A percentile compares a stretch with the other conserved stretches of the same genome.
These are phyloP conservation scores for Butyriboletus loyo DNA, from an alignment of 768 basidiomycete genomes.

Conservation along the genomic window DNA sequence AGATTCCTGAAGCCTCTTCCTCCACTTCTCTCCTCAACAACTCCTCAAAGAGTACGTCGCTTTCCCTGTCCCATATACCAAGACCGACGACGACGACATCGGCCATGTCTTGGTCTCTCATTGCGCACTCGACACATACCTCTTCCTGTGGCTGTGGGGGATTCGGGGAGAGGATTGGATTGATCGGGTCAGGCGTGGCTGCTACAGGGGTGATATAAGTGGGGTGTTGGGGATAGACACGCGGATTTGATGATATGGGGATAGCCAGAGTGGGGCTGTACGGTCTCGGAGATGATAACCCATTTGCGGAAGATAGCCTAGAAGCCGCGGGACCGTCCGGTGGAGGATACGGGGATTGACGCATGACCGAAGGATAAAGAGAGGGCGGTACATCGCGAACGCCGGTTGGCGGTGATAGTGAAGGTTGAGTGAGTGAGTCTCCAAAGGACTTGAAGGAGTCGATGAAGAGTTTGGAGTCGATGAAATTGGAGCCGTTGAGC, in stretches of 20 bases:
- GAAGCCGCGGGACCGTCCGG: conserved; percentile 34
- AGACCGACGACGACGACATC: conserved; percentile 86
- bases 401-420: conserved; percentile 20
- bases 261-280: conserved; percentile 41
- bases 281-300: conserved; percentile 54
- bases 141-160: conserved; percentile 64
- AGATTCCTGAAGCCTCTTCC: conserved; percentile 53
- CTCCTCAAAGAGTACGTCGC: conserved; percentile 80
- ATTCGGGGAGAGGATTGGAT: conserved; percentile 58
- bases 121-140: conserved; percentile 94
- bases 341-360: conserved; percentile 45
- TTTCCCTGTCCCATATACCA: conserved; percentile 89
- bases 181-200: conserved; percentile 52
- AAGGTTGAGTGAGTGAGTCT: conserved; percentile 23
- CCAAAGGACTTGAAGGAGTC: conserved; percentile 34
- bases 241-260: conserved; percentile 63
- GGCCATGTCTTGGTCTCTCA: conserved; percentile 98
- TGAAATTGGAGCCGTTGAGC: conserved; percentile 23
- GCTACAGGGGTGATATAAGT: conserved; percentile 62
- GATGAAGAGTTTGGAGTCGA: conserved; percentile 28
- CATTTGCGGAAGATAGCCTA: conserved; percentile 47
- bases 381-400: conserved; percentile 30
- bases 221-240: conserved; percentile 72
- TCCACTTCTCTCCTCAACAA: conserved; percentile 68
- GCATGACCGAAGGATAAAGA: conserved; percentile 41